Percentiles rank a stretch among this genome's conserved stretches.
These are phyloP conservation scores for Lactarius trivialis DNA, from an alignment of 768 basidiomycete species.

Conservation along the genomic window DNA sequence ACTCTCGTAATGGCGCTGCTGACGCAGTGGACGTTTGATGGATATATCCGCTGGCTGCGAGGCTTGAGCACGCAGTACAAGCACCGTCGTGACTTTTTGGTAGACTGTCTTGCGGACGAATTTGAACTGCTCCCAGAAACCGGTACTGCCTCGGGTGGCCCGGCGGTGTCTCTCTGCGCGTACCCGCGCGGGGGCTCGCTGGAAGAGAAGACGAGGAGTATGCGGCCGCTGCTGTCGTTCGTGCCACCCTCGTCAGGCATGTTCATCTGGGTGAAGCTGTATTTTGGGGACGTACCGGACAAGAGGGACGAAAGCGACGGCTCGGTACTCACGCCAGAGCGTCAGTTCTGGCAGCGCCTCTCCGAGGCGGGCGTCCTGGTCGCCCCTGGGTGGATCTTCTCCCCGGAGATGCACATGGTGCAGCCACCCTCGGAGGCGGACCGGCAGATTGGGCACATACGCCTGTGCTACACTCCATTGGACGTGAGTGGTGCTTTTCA, in stretches of 20 bases:
- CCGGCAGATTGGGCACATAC: constrained; percentile 42
- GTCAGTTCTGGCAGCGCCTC: constrained; percentile 52
- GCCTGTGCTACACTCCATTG: constrained; percentile 49
- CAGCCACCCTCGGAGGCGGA: not conserved
- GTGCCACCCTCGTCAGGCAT: constrained; percentile 78
- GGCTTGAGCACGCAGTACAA: constrained; percentile 53
- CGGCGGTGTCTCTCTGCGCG: constrained; percentile 34
- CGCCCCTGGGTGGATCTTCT: constrained; percentile 53
- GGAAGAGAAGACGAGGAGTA: constrained; percentile 36
- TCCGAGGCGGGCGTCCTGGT: constrained; percentile 58
- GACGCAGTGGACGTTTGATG: constrained; percentile 58
- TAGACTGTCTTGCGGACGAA: constrained; percentile 56
- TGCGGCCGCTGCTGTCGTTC: constrained; percentile 50
- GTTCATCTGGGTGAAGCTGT: constrained; percentile 69
- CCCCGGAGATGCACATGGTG: constrained; percentile 27
- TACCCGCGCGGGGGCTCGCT: constrained; percentile 29
- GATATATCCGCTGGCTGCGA: constrained; percentile 73
- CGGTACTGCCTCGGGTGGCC: constrained; percentile 31
- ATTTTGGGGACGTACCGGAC: constrained; percentile 52
- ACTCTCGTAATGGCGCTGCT: constrained; percentile 57
- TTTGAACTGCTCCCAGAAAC: constrained; percentile 48
- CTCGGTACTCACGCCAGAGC: constrained; percentile 41
- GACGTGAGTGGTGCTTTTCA: constrained; percentile 36
- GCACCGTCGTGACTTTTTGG: constrained; percentile 51
- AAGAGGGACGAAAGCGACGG: constrained; percentile 29